phyloP scores from a whole-genome alignment of 2,329 filamentous ascomycete species.

The Apiospora sp. region DNA sequence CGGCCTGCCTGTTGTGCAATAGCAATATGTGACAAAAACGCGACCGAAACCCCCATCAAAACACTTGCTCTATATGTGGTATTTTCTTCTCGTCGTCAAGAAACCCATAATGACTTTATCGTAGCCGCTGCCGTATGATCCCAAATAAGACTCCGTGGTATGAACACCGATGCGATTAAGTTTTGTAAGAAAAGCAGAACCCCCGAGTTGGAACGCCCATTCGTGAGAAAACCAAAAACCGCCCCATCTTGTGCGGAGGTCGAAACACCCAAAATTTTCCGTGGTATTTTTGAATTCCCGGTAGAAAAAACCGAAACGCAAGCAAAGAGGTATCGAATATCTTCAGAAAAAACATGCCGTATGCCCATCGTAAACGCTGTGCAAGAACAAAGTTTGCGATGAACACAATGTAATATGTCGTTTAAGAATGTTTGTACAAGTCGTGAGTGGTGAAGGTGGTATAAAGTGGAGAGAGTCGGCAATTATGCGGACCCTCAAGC shows the following conservation, averaged over 20 bases:
- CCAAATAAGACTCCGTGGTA: slow-evolving; percentile 53
- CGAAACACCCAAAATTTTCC: slow-evolving; percentile 41
- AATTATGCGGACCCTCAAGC: slow-evolving; percentile 35
- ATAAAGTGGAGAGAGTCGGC: slow-evolving; percentile 41
- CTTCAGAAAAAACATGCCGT: slow-evolving; percentile 48
- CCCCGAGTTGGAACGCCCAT: slow-evolving; percentile 52
- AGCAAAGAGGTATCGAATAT: slow-evolving; percentile 56
- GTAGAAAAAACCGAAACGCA: slow-evolving; percentile 42
- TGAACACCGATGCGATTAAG: slow-evolving; percentile 56
- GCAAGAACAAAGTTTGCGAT: slow-evolving; percentile 37
- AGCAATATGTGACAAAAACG: slow-evolving; percentile 46
- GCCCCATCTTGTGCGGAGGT: slow-evolving; percentile 48
- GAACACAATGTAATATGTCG: slow-evolving; percentile 51
- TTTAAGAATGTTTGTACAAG: slow-evolving; percentile 60
- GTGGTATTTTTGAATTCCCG: slow-evolving; percentile 30
- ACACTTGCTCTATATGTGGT: slow-evolving; percentile 60
- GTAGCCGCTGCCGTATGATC: slow-evolving; percentile 52
- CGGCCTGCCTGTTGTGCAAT: slow-evolving; percentile 43
- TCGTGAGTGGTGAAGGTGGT: slow-evolving; percentile 45
- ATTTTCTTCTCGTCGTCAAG: slow-evolving; percentile 59
- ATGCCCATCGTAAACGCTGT: slow-evolving; percentile 46
- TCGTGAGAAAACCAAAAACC: slow-evolving; percentile 51
- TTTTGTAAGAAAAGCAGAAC: slow-evolving; percentile 56
- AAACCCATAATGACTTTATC: slow-evolving; percentile 57
- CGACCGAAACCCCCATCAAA: slow-evolving; percentile 45